Evolutionary conservation across 208 protist genomes (phyloP), one percentile per base, ranked within the genome.

Genomic region (Angomonas ambiguus): DNA sequence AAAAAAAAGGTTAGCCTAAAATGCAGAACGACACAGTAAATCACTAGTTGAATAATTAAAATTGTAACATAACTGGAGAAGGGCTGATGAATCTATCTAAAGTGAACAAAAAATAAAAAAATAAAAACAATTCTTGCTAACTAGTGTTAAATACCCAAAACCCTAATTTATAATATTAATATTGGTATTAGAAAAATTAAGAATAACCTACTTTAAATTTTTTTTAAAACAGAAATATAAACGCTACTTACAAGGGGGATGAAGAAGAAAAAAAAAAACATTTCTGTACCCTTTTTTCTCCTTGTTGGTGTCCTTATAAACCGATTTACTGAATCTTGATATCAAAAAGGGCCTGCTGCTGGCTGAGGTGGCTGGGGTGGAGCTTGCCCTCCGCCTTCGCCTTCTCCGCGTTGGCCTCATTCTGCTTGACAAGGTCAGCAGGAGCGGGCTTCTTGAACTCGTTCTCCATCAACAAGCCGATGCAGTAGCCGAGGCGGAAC

Each of bases 311-410:
- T 11, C 24, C 16, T 20, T 3, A 18, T 4, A n/a, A 13, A 2
- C 41, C 6, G 33, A 8, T n/a, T 72, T 91, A 94, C 77, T 83
- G 73, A 62, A 95, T 91, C 85, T 95, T 90, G 67, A 95, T 85
- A 59, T 95, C 88, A 53, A 95, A 90, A 57, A 95, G 72, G 35
- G 74, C 75, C 51, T 79, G 69, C 80, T 89, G 83, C 72, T 92
- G 72, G 32, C 71, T 53, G 51, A 95, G 74, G 62, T 82, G 51
- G 59, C 80, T 70, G 25, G 89, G 87, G 80, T 89, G 80, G 64
- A 93, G 85, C 67, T 93, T 92, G 72, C 84, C 89, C 53, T 91
- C 86, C 61, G 82, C 77, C 74, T 85, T 93, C 32, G 84, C 87
- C 79, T 87, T 87, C 58, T 78, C 74, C 1, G 84, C 88, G 71